These are phyloP conservation scores for Triangularia verruculosa DNA, from an alignment of 2,329 filamentous ascomycete species.

Conservation along the genomic window DNA sequence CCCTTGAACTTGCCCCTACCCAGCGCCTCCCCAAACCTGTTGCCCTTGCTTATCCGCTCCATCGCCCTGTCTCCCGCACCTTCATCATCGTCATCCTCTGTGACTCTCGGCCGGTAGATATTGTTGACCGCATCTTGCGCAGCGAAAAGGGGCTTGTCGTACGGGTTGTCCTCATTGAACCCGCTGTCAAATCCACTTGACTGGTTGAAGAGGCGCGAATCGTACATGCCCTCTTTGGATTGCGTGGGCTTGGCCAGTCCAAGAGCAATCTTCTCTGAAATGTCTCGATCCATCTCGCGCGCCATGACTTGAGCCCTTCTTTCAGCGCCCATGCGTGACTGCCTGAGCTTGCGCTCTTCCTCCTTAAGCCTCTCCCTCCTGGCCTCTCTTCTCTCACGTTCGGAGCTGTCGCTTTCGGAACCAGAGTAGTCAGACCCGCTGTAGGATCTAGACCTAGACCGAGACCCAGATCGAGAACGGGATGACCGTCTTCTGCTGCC, in stretches of 20 bases:
- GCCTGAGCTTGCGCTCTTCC: slow-evolving; percentile 83
- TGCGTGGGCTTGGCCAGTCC: slow-evolving; percentile 93
- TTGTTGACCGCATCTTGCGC: slow-evolving; percentile 92
- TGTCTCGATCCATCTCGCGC: slow-evolving; percentile 92
- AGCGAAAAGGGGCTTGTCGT: slow-evolving; percentile 95
- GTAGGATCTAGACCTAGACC: slow-evolving; percentile 50
- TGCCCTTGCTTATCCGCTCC: slow-evolving; percentile 81
- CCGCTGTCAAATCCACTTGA: slow-evolving; percentile 85
- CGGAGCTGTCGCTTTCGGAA: slow-evolving; percentile 62
- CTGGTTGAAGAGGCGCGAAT: slow-evolving; percentile 93
- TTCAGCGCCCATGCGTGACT: slow-evolving; percentile 94
- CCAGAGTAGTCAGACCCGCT: slow-evolving; percentile 47
- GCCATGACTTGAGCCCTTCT: slow-evolving; percentile 89
- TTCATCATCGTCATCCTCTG: slow-evolving; percentile 72
- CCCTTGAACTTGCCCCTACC: slow-evolving; percentile 92
- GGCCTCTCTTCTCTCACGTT: slow-evolving; percentile 71
- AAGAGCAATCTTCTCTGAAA: slow-evolving; percentile 93
- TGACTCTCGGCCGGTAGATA: slow-evolving; percentile 81
- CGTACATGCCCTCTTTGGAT: slow-evolving; percentile 92
- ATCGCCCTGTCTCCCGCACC: slow-evolving; percentile 78
- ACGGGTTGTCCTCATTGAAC: slow-evolving; percentile 96
- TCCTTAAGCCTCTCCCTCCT: slow-evolving; percentile 77
- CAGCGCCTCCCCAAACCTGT: slow-evolving; percentile 79
- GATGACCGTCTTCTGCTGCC: slow-evolving; percentile 28
- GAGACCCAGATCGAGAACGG: slow-evolving; percentile 33